Evolutionary conservation across 1,284 basidiomycete genomes (phyloP), one percentile per base, ranked within the genome.

Genomic region (Clitocybe nebularis): DNA sequence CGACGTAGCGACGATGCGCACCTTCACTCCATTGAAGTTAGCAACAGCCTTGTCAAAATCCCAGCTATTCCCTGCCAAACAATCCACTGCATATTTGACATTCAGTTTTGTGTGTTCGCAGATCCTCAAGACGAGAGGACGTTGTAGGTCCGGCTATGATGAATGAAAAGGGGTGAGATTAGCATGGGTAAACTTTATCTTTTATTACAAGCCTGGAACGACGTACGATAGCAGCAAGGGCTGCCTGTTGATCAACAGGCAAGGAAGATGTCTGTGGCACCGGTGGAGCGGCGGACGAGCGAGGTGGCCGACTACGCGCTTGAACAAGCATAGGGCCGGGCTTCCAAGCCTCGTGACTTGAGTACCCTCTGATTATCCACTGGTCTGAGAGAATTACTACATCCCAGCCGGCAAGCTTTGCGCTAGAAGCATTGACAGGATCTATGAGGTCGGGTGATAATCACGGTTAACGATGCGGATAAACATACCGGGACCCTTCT

Each of bases 341-440:
- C 49, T 62, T 69, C 87, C 87, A 96, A 1, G 89, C 87, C 35
- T 82, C 80, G 28, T 81, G 80, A 54, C 81, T 87, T 5, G 92
- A 89, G 63, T 92, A 96, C 16, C 75, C 78, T 32, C 93, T 84
- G 33, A 98, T 71, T 14, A 81, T 84, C 62, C 90, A 77, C 54
- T 89, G 84, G 61, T 99, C 95, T 16, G 91, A 94, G 5, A 98
- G 69, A 53, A 99, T 86, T 38, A 84, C 72, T 50, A 93, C 87
- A 25, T 90, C 84, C 94, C 94, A 99, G 13, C 93, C 92, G 43
- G 78, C 81, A 39, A 74, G 59, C 54, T 83, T 84, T 5, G 93
- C 90, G 29, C 88, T 90, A 57, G 21, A 51, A 50, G 34, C 33
- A 46, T 21, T 11, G 20, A 11, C 3, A 44, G 22, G 7, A 21